Percentiles rank a stretch among this genome's conserved stretches.
Evolutionary conservation across 345 rosid genomes (phyloP).

Genomic region (Mallotus nudiflorus): DNA sequence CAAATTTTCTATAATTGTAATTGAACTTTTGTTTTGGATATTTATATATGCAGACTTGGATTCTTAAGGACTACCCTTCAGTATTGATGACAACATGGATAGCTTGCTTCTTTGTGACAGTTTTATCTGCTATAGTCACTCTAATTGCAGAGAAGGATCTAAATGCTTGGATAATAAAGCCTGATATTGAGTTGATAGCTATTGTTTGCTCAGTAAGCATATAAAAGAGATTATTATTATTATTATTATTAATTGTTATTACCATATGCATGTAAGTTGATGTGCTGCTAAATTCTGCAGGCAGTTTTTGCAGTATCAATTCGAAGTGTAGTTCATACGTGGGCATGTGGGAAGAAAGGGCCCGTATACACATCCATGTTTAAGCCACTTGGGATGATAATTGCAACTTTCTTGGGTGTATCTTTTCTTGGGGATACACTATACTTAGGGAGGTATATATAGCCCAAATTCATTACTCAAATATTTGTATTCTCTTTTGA

Average conservation of each 20-base stretch:
- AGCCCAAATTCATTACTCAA: too few species aligned
- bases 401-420: conserved; percentile 34
- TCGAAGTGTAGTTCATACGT: conserved; percentile 29
- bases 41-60: conserved; percentile 17
- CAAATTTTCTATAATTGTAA: background rate
- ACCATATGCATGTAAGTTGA: too few species aligned
- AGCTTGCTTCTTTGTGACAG: conserved; percentile 20
- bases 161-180: conserved; percentile 20
- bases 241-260: too few species aligned
- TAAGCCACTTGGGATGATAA: conserved; percentile 33
- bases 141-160: conserved; percentile 25
- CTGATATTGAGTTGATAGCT: conserved; percentile 17
- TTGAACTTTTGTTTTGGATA: background rate
- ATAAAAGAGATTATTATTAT: too few species aligned
- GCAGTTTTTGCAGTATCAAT: conserved; percentile 27
- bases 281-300: conserved; percentile 11
- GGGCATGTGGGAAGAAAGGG: conserved; percentile 33
- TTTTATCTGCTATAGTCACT: conserved; percentile 26
- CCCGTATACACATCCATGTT: conserved; percentile 27
- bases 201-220: conserved; percentile 14
- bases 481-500: too few species aligned
- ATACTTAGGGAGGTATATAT: conserved; percentile 13
- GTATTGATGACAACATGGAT: conserved; percentile 9
- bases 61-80: conserved; percentile 16
- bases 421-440: conserved; percentile 34